These are phyloP conservation scores for Scutellaria barbata DNA, from an alignment of 257 asterid genomes.

Conservation along the genomic window DNA sequence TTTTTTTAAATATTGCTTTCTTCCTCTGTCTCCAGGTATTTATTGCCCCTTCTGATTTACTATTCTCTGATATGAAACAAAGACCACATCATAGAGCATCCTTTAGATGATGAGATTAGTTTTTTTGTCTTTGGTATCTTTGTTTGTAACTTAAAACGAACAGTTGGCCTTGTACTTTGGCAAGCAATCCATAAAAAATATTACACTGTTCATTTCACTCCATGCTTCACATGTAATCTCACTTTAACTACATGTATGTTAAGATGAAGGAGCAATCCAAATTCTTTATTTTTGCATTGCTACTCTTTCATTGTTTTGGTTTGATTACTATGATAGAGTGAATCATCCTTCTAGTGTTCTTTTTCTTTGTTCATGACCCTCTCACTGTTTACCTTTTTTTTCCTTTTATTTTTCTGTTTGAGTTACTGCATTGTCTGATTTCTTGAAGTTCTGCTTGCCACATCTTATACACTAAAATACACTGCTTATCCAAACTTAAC, in stretches of 20 bases:
- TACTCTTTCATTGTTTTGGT: background rate
- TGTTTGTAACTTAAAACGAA: background rate
- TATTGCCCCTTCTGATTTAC: background rate
- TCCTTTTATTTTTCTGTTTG: background rate
- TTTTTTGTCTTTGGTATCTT: background rate
- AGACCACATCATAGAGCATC: constrained; percentile 4
- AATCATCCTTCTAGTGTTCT: constrained; percentile 6
- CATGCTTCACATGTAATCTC: background rate
- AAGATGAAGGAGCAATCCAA: background rate
- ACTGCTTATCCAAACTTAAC: too few relatives aligned
- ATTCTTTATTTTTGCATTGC: background rate
- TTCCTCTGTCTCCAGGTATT: background rate
- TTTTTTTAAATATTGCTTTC: background rate
- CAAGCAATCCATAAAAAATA: background rate
- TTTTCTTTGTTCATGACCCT: background rate
- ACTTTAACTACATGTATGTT: background rate
- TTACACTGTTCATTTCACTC: background rate
- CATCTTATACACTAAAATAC: constrained; percentile 3
- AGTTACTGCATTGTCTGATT: constrained; percentile 9
- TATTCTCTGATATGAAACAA: background rate
- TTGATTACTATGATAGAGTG: background rate
- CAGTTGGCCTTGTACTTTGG: constrained; percentile 11
- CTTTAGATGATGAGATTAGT: constrained; percentile 19
- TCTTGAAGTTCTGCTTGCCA: constrained; percentile 2
- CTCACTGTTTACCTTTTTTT: constrained; percentile 1